Evolutionary conservation across 805 yeast species (phyloP), one percentile per base, ranked within the genome.

Genomic region (Lipomyces mesembrius): DNA sequence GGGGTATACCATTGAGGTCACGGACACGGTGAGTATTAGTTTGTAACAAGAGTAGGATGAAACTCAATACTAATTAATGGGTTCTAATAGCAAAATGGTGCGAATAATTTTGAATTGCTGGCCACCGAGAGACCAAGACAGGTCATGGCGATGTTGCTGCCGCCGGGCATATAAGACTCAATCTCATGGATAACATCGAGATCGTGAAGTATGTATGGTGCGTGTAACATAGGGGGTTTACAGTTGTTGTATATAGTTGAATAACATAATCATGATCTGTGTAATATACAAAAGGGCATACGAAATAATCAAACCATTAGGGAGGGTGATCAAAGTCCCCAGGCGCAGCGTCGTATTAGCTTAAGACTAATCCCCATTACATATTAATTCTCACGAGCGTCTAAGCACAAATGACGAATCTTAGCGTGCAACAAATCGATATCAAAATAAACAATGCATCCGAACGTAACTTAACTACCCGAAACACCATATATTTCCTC

Each of bases 101-200:
- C 90, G 12, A 83, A 85, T 69, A 87, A 84, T 68, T 91, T 84
- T 77, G 94, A 91, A 73, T 77, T 91, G 55, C 78, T 91, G 66
- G 92, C 94, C 0, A 89, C 94, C 0, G 96, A 91, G 75, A 81
- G 96, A 71, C 91, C 93, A 0, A 79, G 82, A 32, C 87, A 86
- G 39, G 86, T 91, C n/a, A 92, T 87, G 1, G 95, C 90, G 0
- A 78, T 91, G 39, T 79, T 91, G 59, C 79, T 91, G 55, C 91
- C 96, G 27, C 90, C 94, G 2, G 84, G 87, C 69, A 76, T 86
- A 68, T 85, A 77, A 57, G 32, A 25, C 35, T 7, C 46, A 54
- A 6, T n/a, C n/a, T n/a, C n/a, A 22, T 35, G 27, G 25, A 66
- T 37, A 32, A 5, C 8, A 17, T 43, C n/a, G n/a, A 29, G 32